Evolutionary conservation across 148 eudicot species (phyloP), one percentile per base, ranked within the genome.

Genomic region (Pouteria glomerata): DNA sequence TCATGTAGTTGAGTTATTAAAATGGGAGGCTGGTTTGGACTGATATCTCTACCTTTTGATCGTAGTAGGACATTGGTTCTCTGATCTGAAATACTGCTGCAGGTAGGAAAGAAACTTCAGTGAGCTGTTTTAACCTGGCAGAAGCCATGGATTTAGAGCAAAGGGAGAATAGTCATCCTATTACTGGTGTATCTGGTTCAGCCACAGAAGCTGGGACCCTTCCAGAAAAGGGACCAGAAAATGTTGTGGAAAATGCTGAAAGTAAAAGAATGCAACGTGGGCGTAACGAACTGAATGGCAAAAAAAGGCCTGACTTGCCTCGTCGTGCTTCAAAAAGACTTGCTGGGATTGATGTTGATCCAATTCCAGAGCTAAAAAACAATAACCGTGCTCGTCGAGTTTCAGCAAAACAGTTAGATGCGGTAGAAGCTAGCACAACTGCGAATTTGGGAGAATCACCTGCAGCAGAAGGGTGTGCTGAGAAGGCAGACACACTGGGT

Each of bases 251-350:
- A 63, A 66, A 55, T 21, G 62, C 27, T 8, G 56, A 56, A 66
- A 71, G 57, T 35, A 45, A 27, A 30, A 79, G 37, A 35, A 10
- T 29, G 34, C 48, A 41, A 50, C 33, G 39, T 18, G 68, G 64
- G 12, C 29, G 10, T 62, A 78, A 30, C 18, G 56, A 69, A 66
- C 51, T 4, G 33, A 60, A 53, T 0, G 53, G 73, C 23, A 69
- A 66, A 8, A 60, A 33, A 57, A 48, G n/a, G 58, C 62, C 69
- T 10, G 72, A 77, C 21, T 73, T 73, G 70, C 82, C 80, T 37
- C 81, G 77, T 27, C 76, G 83, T 19, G 52, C 81, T 65, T 82
- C 85, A 47, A 85, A 82, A 73, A 78, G 88, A 13, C 71, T 82
- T 52, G 85, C 85, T 47, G 79, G 83, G 21, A 57, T 75, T 0